phyloP scores from a whole-genome alignment of 345 rosid species.

The Rhodamnia argentea region DNA sequence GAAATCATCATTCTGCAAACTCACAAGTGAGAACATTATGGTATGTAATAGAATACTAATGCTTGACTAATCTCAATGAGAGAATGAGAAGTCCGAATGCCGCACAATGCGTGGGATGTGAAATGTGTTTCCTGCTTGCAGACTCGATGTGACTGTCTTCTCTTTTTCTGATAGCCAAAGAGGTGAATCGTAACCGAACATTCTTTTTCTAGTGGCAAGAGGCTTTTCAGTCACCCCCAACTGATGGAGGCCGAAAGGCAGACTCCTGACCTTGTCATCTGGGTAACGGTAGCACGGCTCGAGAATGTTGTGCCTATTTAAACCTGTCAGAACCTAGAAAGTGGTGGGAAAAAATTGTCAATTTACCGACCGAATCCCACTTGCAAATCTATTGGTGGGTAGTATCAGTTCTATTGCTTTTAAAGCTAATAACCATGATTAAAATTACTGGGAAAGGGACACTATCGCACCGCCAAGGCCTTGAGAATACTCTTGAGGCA shows the following conservation, averaged over 20 bases:
- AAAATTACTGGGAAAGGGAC: not conserved
- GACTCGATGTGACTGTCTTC: not conserved
- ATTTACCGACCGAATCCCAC: not conserved
- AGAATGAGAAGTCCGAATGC: not conserved
- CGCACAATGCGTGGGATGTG: not conserved
- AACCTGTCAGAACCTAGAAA: too few relatives aligned
- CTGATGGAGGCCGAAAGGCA: not conserved
- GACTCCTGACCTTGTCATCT: too few relatives aligned
- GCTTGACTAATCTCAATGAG: not conserved
- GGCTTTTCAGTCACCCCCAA: not conserved
- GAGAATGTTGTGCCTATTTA: too few relatives aligned
- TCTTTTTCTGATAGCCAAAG: not conserved
- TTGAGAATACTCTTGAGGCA: slow-evolving; percentile 8
- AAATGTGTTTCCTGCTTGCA: not conserved
- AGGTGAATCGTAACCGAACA: not conserved
- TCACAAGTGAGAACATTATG: not conserved
- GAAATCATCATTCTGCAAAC: slow-evolving; percentile 31
- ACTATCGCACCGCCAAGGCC: slow-evolving; percentile 10
- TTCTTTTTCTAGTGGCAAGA: not conserved
- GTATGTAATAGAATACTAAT: not conserved
- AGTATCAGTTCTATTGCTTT: not conserved
- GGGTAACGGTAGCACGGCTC: too few relatives aligned
- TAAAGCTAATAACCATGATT: not conserved
- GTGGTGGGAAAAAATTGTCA: too few relatives aligned
- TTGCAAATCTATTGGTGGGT: not conserved